Evolutionary conservation across 2,329 filamentous ascomycete species (phyloP).

Genomic region (Rosellinia necatrix): DNA sequence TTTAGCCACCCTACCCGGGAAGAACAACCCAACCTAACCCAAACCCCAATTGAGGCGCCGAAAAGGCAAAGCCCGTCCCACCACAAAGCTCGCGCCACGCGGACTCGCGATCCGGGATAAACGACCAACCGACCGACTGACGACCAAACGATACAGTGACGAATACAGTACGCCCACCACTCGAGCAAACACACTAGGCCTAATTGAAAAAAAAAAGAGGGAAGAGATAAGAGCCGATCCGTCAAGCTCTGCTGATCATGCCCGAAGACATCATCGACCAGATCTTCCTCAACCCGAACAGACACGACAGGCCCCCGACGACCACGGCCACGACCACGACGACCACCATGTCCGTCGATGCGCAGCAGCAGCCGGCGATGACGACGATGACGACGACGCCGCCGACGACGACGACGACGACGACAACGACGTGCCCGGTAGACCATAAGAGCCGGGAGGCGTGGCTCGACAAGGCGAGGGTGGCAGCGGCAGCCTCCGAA

Average conservation of each 20-base stretch:
- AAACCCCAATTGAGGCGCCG: neutral
- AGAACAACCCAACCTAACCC: neutral
- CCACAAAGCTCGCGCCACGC: neutral
- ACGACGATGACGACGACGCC: neutral
- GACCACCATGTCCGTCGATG: constrained; percentile 28
- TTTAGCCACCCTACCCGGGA: neutral
- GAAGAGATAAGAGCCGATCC: neutral
- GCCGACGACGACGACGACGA: neutral
- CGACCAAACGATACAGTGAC: neutral
- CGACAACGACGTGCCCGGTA: constrained; percentile 71
- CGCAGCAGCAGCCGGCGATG: too few species aligned
- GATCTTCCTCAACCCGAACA: constrained; percentile 14
- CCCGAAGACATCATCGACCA: constrained; percentile 25
- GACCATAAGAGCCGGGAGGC: constrained; percentile 86
- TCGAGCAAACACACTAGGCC: neutral
- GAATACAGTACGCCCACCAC: neutral
- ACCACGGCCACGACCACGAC: neutral
- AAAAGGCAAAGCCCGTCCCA: neutral
- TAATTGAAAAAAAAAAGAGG: neutral
- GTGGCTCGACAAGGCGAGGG: constrained; percentile 75
- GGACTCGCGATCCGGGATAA: neutral
- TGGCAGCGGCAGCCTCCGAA: constrained; percentile 44
- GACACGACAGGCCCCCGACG: neutral
- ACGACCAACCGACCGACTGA: neutral
- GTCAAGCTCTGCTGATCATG: constrained; percentile 11